Conservation (phyloP, 2,329 filamentous ascomycete species). For the Botrytis pseudocinerea region DNA sequence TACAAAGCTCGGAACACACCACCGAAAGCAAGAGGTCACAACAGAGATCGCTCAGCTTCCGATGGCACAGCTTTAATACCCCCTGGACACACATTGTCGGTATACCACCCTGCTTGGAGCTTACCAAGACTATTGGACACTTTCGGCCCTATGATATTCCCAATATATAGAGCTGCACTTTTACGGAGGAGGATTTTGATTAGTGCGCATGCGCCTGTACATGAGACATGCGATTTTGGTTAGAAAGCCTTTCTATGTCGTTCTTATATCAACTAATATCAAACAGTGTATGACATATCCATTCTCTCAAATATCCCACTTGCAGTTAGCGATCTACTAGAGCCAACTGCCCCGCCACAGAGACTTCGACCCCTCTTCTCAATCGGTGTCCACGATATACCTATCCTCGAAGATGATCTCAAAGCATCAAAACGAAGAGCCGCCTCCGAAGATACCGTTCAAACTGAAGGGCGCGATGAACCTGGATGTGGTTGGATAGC, state of each 20-base stretch:
- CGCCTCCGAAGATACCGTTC: conserved; percentile 34
- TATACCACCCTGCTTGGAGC: conserved; percentile 84
- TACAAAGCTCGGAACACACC: conserved; percentile 44
- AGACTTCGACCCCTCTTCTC: conserved; percentile 84
- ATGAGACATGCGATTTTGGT: conserved; percentile 88
- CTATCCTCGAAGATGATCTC: conserved; percentile 67
- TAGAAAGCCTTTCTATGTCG: conserved; percentile 33
- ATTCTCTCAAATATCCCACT: conserved; percentile 85
- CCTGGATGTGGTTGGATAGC: conserved; percentile 77
- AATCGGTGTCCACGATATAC: conserved; percentile 90
- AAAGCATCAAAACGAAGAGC: conserved; percentile 46
- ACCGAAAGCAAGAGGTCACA: conserved; percentile 46
- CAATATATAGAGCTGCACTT: conserved; percentile 83
- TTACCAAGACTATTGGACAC: conserved; percentile 73
- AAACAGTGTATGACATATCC: conserved; percentile 89
- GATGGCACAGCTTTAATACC: conserved; percentile 61
- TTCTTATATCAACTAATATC: conserved; percentile 22
- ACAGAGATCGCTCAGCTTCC: conserved; percentile 59
- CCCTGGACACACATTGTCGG: conserved; percentile 66
- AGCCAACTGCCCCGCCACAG: conserved; percentile 59
- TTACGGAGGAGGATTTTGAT: conserved; percentile 86
- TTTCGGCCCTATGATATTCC: conserved; percentile 90
- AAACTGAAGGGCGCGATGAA: conserved; percentile 47
- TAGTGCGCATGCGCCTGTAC: conserved; percentile 81
- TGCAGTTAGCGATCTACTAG: conserved; percentile 69